Conservation (phyloP, 805 yeast species). For the Blastobotrys mokoenaii region DNA sequence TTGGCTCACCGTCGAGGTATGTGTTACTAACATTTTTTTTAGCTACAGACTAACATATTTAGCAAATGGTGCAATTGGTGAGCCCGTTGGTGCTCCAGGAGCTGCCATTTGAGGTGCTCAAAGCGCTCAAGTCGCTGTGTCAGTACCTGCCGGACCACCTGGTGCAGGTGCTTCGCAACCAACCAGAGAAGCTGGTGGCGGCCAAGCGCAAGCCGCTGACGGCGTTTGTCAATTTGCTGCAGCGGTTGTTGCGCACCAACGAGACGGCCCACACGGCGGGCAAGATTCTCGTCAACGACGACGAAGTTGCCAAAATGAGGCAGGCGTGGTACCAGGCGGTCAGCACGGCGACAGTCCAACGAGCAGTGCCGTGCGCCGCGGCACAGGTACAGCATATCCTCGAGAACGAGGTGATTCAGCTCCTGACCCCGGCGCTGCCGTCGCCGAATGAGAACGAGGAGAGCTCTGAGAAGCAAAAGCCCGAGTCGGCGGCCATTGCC, state of each 20-base stretch:
- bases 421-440: constrained; percentile 15
- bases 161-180: constrained; percentile 17
- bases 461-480: neutral
- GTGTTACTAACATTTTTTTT: too few species aligned
- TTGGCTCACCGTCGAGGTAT: constrained; percentile 32
- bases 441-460: too few species aligned
- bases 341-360: constrained; percentile 38
- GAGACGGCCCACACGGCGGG: constrained; percentile 46
- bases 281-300: constrained; percentile 35
- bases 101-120: constrained; percentile 48
- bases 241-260: constrained; percentile 45
- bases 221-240: constrained; percentile 44
- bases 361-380: constrained; percentile 44
- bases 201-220: constrained; percentile 48
- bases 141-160: constrained; percentile 37
- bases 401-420: constrained; percentile 22
- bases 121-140: constrained; percentile 47
- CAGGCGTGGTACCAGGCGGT: constrained; percentile 49
- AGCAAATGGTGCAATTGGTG: constrained; percentile 44
- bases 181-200: constrained; percentile 44
- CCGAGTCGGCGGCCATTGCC: constrained; percentile 15
- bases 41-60: too few species aligned
- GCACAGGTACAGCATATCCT: constrained; percentile 21
- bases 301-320: constrained; percentile 43
- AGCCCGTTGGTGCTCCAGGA: constrained; percentile 51